Conservation (phyloP, 192 early-diverging fungal genomes). For the Haplosporangium gracile region DNA sequence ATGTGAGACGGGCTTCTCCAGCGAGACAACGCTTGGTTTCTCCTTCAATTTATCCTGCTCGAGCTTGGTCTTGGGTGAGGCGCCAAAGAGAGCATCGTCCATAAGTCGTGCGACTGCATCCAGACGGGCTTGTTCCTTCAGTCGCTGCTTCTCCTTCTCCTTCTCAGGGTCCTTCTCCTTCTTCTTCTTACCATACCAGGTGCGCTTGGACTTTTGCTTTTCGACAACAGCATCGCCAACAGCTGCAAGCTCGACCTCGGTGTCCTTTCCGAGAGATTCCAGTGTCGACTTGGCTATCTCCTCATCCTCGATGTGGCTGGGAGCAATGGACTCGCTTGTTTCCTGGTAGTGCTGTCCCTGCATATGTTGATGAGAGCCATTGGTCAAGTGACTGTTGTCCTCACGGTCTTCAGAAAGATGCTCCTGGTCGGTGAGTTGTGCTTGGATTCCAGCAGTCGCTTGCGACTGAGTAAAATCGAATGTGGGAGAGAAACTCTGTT, state of each 20-base stretch:
- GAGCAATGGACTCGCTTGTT: neutral
- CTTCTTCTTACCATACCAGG: slow-evolving; percentile 54
- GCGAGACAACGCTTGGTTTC: neutral
- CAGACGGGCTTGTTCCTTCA: slow-evolving; percentile 12
- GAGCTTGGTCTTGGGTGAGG: neutral
- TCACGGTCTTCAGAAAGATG: neutral
- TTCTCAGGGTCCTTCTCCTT: slow-evolving; percentile 38
- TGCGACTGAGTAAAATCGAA: slow-evolving; percentile 5
- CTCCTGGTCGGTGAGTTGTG: neutral
- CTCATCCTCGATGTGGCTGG: neutral
- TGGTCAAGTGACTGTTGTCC: neutral
- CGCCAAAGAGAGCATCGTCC: slow-evolving; percentile 47
- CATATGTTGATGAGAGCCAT: neutral
- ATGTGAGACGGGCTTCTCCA: neutral
- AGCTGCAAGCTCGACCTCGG: neutral
- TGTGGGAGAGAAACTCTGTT: slow-evolving; percentile 21
- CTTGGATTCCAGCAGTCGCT: neutral
- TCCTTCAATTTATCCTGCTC: slow-evolving; percentile 12
- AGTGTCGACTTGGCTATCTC: slow-evolving; percentile 2
- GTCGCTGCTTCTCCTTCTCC: slow-evolving; percentile 18
- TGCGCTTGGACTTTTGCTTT: slow-evolving; percentile 45
- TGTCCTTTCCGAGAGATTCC: neutral
- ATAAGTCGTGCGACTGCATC: slow-evolving; percentile 39
- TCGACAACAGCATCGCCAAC: neutral
- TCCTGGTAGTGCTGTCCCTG: neutral